These are phyloP conservation scores for Seiridium cupressi DNA, from an alignment of 2,329 filamentous ascomycete genomes.

Conservation along the genomic window DNA sequence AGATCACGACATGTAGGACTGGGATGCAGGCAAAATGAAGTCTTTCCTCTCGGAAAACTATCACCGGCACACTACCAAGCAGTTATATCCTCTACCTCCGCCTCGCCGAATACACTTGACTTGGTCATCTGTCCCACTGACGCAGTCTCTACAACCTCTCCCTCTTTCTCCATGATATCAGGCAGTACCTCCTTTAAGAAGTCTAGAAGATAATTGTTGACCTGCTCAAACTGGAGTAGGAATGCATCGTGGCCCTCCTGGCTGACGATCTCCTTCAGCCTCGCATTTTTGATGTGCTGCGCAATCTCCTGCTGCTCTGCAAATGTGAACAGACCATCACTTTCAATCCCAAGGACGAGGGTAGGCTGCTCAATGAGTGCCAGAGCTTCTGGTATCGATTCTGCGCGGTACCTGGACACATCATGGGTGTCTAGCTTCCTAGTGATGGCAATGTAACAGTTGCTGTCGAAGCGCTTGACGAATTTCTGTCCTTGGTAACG, in stretches of 20 bases:
- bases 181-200: constrained; percentile 83
- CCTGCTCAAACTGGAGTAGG: constrained; percentile 93
- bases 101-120: constrained; percentile 91
- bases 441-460: constrained; percentile 98
- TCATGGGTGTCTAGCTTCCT: constrained; percentile 98
- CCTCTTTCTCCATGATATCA: constrained; percentile 77
- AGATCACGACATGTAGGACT: too few species aligned
- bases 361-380: constrained; percentile 83
- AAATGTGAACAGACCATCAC: constrained; percentile 94
- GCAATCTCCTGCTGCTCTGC: constrained; percentile 94
- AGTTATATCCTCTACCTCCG: constrained; percentile 93
- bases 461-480: constrained; percentile 94
- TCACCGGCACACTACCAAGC: constrained; percentile 66
- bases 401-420: constrained; percentile 74
- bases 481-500: constrained; percentile 97
- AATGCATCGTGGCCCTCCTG: constrained; percentile 97
- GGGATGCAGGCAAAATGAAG: neutral
- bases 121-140: constrained; percentile 68
- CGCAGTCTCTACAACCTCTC: constrained; percentile 40
- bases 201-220: constrained; percentile 80
- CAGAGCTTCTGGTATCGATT: constrained; percentile 70
- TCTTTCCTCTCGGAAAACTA: neutral
- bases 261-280: constrained; percentile 84
- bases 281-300: constrained; percentile 72
- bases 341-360: constrained; percentile 90